Percentiles rank a stretch among this genome's conserved stretches.
Evolutionary conservation across 495 filamentous ascomycete genomes (phyloP).

Genomic region (Staphylotrichum longicolle): DNA sequence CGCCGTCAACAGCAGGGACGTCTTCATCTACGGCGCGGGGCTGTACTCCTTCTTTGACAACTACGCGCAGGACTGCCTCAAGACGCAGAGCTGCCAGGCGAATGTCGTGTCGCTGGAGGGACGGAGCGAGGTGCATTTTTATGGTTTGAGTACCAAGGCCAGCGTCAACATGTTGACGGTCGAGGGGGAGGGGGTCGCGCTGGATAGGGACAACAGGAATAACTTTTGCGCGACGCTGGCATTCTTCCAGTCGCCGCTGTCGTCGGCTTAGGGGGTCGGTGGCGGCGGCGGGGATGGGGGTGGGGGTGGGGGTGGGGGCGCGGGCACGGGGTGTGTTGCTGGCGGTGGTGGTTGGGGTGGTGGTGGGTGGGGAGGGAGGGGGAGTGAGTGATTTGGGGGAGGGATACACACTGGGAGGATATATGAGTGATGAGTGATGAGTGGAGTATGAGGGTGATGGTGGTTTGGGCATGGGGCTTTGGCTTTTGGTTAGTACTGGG

Average conservation of each 20-base stretch:
- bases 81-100: slow-evolving; percentile 73
- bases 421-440: too few relatives aligned
- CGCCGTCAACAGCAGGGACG: slow-evolving; percentile 63
- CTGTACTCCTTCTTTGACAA: slow-evolving; percentile 88
- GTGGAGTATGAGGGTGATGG: too few relatives aligned
- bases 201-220: slow-evolving; percentile 63
- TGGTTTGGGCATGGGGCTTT: background rate
- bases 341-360: too few relatives aligned
- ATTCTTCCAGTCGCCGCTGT: slow-evolving; percentile 45
- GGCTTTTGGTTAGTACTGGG: too few relatives aligned
- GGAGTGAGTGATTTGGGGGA: background rate
- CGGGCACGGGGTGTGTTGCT: background rate
- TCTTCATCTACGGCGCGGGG: slow-evolving; percentile 74
- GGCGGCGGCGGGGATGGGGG: background rate
- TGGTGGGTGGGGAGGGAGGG: too few relatives aligned
- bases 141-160: slow-evolving; percentile 86
- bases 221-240: slow-evolving; percentile 77
- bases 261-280: slow-evolving; percentile 6
- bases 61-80: slow-evolving; percentile 75
- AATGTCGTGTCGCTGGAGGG: slow-evolving; percentile 85
- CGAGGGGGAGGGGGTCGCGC: slow-evolving; percentile 53
- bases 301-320: too few relatives aligned
- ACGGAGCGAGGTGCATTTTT: slow-evolving; percentile 60
- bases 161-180: slow-evolving; percentile 79
- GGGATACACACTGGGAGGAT: background rate